A percentile compares a stretch with the other conserved stretches of the same genome.
These are phyloP conservation scores for Fusarium tjaetaba DNA, from an alignment of 2,329 filamentous ascomycete genomes.

Conservation along the genomic window DNA sequence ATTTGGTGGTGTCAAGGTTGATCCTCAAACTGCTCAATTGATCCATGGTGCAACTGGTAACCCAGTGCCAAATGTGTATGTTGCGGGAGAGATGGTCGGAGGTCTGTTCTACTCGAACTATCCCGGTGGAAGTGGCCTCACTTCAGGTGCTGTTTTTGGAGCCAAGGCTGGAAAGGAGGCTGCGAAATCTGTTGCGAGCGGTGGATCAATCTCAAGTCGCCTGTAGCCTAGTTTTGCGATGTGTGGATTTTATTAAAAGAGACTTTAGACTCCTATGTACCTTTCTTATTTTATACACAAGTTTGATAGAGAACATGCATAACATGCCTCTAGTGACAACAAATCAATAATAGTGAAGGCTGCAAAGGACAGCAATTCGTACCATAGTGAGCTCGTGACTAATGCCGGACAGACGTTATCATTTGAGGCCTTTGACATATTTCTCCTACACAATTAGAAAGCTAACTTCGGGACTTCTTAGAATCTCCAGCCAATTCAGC, in stretches of 20 bases:
- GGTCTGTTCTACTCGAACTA: slow-evolving; percentile 13
- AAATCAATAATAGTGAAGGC: background rate
- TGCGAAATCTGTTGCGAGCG: background rate
- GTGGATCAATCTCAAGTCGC: background rate
- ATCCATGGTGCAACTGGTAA: background rate
- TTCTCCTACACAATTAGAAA: background rate
- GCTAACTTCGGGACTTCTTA: slow-evolving; percentile 6
- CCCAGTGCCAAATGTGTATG: background rate
- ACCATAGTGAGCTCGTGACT: background rate
- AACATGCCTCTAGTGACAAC: background rate
- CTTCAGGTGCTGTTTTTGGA: slow-evolving; percentile 16
- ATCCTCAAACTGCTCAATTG: slow-evolving; percentile 2
- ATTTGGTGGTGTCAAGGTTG: slow-evolving; percentile 10
- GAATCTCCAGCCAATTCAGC: slow-evolving; percentile 6
- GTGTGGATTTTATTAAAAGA: background rate
- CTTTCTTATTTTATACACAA: no score
- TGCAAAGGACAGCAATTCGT: no score
- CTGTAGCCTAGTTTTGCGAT: background rate
- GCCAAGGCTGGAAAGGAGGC: slow-evolving; percentile 5
- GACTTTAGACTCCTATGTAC: fast-evolving
- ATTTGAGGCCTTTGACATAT: no score
- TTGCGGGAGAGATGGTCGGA: slow-evolving; percentile 15
- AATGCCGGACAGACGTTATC: fast-evolving
- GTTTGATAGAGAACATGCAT: background rate
- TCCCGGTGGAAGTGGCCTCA: slow-evolving; percentile 10